A percentile compares a stretch with the other conserved stretches of the same genome.
Conservation (phyloP, 2,329 filamentous ascomycete species). For the Xylariales sp. region DNA sequence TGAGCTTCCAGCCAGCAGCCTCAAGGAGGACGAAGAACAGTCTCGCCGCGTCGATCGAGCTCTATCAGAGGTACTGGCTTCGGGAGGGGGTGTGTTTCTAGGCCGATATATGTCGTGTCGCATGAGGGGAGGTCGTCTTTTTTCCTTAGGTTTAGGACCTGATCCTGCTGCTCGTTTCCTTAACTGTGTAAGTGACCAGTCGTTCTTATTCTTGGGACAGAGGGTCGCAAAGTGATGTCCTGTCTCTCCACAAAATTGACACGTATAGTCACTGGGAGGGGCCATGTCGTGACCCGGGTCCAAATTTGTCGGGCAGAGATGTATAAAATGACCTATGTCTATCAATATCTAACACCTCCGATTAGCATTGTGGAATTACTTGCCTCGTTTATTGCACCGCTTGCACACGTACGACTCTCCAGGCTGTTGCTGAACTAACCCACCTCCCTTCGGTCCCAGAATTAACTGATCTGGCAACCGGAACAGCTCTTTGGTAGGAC, state of each 20-base stretch:
- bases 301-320: slow-evolving; percentile 36
- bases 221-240: slow-evolving; percentile 30
- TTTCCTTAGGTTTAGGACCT: background rate
- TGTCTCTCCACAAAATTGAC: slow-evolving; percentile 25
- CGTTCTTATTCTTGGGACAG: slow-evolving; percentile 29
- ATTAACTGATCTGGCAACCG: background rate
- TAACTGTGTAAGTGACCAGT: slow-evolving; percentile 26
- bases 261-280: slow-evolving; percentile 26
- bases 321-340: slow-evolving; percentile 31
- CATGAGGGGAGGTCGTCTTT: background rate
- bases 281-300: slow-evolving; percentile 29
- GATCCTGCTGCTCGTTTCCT: slow-evolving; percentile 7
- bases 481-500: slow-evolving; percentile 3
- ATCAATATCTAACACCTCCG: slow-evolving; percentile 1
- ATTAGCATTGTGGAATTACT: slow-evolving; percentile 4
- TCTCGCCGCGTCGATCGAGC: no score
- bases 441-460: background rate
- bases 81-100: background rate
- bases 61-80: no score
- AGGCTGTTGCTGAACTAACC: background rate
- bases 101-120: background rate
- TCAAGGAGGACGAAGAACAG: no score
- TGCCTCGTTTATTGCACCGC: slow-evolving; percentile 26
- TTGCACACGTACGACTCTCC: slow-evolving; percentile 22
- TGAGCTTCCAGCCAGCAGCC: no score